These are phyloP conservation scores for Craterostigma plantagineum DNA, from an alignment of 257 asterid genomes.

Conservation along the genomic window DNA sequence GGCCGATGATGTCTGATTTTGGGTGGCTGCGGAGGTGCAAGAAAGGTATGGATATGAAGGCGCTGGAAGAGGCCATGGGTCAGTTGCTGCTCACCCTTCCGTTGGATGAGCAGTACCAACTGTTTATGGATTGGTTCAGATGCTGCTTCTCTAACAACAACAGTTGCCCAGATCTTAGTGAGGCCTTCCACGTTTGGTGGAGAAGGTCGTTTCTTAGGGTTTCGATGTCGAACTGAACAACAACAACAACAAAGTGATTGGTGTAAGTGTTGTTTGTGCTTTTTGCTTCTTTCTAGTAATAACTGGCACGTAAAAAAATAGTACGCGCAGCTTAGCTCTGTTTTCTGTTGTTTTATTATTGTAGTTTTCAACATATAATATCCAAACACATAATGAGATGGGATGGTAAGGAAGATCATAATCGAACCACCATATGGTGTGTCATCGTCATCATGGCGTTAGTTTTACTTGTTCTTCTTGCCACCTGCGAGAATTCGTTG, in stretches of 20 bases:
- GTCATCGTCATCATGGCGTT: too few relatives aligned
- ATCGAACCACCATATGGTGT: too few relatives aligned
- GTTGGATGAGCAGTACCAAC: conserved; percentile 45
- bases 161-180: conserved; percentile 75
- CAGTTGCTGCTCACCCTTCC: conserved; percentile 83
- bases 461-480: conserved; percentile 64
- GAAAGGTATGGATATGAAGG: conserved; percentile 68
- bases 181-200: conserved; percentile 93
- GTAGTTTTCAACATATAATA: too few relatives aligned
- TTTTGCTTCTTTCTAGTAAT: too few relatives aligned
- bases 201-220: conserved; percentile 67
- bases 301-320: too few relatives aligned
- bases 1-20: conserved; percentile 78
- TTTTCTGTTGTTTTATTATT: too few relatives aligned
- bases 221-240: too few relatives aligned
- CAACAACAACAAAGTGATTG: too few relatives aligned
- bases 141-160: conserved; percentile 49
- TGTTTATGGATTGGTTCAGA: conserved; percentile 82
- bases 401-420: too few relatives aligned
- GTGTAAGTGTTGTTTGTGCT: too few relatives aligned
- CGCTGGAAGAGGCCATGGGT: conserved; percentile 74
- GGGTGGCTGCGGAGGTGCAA: conserved; percentile 88
- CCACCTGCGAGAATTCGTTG: conserved; percentile 83
- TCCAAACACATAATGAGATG: too few relatives aligned
- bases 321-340: too few relatives aligned